Evolutionary conservation across 176 grass and related monocot species (phyloP).

Genomic region (Neostapfia colusana): DNA sequence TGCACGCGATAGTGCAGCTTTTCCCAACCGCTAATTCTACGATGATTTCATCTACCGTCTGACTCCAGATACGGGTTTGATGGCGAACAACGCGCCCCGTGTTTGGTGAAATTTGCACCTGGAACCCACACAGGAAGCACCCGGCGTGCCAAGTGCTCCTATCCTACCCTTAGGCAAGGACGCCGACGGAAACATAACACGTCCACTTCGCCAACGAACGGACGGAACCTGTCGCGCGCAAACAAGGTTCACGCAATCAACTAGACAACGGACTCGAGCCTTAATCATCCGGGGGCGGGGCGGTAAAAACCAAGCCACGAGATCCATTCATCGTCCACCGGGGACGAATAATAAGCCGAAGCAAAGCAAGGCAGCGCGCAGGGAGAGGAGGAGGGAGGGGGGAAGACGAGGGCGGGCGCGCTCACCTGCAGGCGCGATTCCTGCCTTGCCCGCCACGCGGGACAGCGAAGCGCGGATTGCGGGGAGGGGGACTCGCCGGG

Average conservation of each 20-base stretch:
- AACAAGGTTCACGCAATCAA: not conserved
- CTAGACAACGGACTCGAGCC: not conserved
- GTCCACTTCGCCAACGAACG: not conserved
- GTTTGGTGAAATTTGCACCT: not conserved
- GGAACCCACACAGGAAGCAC: not conserved
- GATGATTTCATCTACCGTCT: not conserved
- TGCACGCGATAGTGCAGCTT: not conserved
- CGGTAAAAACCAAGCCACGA: too few species aligned
- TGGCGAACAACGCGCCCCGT: not conserved
- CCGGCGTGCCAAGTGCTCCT: not conserved
- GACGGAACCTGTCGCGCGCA: not conserved
- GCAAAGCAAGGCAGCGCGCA: not conserved
- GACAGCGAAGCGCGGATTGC: not conserved
- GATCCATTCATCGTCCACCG: not conserved
- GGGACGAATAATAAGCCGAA: not conserved
- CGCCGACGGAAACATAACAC: not conserved
- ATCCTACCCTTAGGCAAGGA: not conserved
- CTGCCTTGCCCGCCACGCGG: not conserved
- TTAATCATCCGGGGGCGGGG: not conserved
- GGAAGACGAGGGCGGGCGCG: not conserved
- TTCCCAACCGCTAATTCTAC: not conserved
- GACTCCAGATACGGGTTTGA: not conserved
- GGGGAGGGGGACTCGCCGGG: not conserved
- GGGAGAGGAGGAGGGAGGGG: not conserved
- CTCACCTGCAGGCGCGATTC: slow-evolving; percentile 40